Base-by-base conservation (phyloP, 306 rosid genomes). In the Luffa aegyptiaca region DNA sequence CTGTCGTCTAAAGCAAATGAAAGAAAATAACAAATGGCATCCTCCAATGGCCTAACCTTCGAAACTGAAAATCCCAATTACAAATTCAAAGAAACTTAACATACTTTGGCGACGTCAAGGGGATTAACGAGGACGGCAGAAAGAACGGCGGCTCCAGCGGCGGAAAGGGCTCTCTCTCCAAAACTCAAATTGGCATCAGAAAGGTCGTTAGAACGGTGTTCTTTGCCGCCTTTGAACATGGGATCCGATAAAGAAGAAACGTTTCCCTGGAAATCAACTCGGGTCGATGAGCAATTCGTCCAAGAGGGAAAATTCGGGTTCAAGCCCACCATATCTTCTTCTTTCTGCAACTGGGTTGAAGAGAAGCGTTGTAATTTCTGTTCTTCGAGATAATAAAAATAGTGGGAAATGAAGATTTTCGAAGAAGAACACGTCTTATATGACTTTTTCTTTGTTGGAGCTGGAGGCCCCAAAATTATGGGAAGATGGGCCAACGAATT, bases 111-210 rank as follows among this genome's bases (percentile, higher is more conserved):
- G 12, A 95, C 88, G 76, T 95, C 99, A 37, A 95, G 93, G 35
- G 99, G 97, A 82, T 95, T 95, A 45, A 93, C 92, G 73, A 95
- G 81, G 75, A 95, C 58, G 42, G 99, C 96, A 17, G 99, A 95
- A 45, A 95, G 12, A 55, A 91, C 65, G 53, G 99, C 93, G 62
- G 99, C 97, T 41, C 96, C 97, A 16, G 93, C 91, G 17, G 92
- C 97, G 56, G 99, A 87, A 6, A 93, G 56, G 79, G 90, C 85
- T 55, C 97, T 88, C 84, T 89, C 92, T 21, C 85, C 84, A 51
- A 90, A 78, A 20, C 88, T 81, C 90, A 95, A 79, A 57, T 90
- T 76, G 33, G 75, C 73, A 11, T 91, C 92, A 35, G 92, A 45
- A 42, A 84, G 10, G 8, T 81, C 44, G 20, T 74, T 39, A 8